phyloP scores from a whole-genome alignment of 176 grass and related monocot genomes.

The Chrysopogon serrulatus region DNA sequence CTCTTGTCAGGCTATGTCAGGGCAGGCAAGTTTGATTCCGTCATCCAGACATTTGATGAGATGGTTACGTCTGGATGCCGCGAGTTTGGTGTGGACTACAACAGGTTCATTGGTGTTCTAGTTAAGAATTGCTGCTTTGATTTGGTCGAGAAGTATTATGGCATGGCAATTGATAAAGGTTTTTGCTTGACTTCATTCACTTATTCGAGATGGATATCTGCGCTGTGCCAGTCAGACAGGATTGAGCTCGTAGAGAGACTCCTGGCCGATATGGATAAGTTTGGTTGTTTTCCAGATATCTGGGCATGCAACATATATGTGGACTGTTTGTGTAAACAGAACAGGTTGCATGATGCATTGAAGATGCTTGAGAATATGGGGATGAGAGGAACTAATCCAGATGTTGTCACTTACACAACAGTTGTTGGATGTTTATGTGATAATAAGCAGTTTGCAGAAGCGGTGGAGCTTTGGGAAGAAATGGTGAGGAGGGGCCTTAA shows the following conservation, averaged over 20 bases:
- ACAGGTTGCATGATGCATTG: slow-evolving; percentile 54
- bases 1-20: slow-evolving; percentile 51
- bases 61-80: slow-evolving; percentile 61
- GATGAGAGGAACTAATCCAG: slow-evolving; percentile 36
- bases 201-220: slow-evolving; percentile 74
- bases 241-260: slow-evolving; percentile 55
- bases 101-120: slow-evolving; percentile 66
- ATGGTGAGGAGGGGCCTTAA: slow-evolving; percentile 45
- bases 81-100: slow-evolving; percentile 61
- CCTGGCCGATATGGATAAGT: slow-evolving; percentile 61
- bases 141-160: slow-evolving; percentile 62
- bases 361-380: slow-evolving; percentile 51
- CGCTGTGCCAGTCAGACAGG: slow-evolving; percentile 47
- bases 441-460: slow-evolving; percentile 40
- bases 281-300: slow-evolving; percentile 56
- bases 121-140: slow-evolving; percentile 61
- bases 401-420: slow-evolving; percentile 65
- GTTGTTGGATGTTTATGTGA: slow-evolving; percentile 48
- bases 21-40: slow-evolving; percentile 30
- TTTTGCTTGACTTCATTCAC: slow-evolving; percentile 73
- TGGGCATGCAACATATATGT: slow-evolving; percentile 84
- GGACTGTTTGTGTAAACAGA: slow-evolving; percentile 53
- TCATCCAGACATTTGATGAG: slow-evolving; percentile 69
- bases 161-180: slow-evolving; percentile 32
- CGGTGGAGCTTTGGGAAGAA: slow-evolving; percentile 61